Percentiles rank a stretch among this genome's conserved stretches.
Evolutionary conservation across 192 early-diverging fungal species (phyloP).

Genomic region (Rhizophagus clarus): DNA sequence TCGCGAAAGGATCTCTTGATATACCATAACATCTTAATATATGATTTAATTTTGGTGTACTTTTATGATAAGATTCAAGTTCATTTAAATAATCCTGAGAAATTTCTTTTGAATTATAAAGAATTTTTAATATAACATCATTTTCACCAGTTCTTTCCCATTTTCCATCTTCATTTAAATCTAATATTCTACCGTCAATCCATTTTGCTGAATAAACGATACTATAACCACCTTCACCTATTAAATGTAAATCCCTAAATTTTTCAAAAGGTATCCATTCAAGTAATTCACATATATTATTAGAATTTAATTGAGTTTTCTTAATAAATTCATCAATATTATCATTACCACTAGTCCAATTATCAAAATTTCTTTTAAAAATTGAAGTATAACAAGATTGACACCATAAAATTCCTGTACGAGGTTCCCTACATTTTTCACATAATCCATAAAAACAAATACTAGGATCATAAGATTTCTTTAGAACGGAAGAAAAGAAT

Average conservation of each 20-base stretch:
- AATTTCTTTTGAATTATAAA: background rate
- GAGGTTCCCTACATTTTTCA: background rate
- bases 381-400: background rate
- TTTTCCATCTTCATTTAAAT: background rate
- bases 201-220: background rate
- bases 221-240: slow-evolving; percentile 1
- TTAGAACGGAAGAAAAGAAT: background rate
- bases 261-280: slow-evolving; percentile 20
- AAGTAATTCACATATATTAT: background rate
- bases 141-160: background rate
- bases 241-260: background rate
- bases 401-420: background rate
- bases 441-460: background rate
- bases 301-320: background rate
- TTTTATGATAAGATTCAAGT: background rate
- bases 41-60: background rate
- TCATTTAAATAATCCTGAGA: background rate
- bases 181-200: background rate
- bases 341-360: background rate
- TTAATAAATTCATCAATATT: background rate
- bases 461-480: background rate
- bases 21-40: background rate
- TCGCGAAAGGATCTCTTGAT: background rate
- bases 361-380: background rate
- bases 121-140: background rate